Conservation (phyloP, 768 basidiomycete genomes). For the Mycena crocata region DNA sequence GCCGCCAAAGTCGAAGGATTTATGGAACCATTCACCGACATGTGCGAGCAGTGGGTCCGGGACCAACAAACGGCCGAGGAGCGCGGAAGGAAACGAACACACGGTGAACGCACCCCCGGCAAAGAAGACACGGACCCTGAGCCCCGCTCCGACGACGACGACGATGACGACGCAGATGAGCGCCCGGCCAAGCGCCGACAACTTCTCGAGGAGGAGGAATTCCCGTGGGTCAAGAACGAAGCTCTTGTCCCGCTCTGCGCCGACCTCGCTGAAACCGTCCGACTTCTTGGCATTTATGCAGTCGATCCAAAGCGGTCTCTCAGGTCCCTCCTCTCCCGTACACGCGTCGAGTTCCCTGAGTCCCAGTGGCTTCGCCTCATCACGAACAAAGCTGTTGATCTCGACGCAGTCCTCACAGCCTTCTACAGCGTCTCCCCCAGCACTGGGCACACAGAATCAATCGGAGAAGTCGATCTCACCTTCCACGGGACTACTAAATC, state of each 20-base stretch:
- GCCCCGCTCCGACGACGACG: neutral
- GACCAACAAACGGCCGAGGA: conserved; percentile 7
- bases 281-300: neutral
- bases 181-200: neutral
- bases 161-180: neutral
- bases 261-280: too few species aligned
- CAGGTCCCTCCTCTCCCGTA: neutral
- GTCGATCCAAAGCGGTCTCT: neutral
- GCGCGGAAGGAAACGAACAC: neutral
- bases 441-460: neutral
- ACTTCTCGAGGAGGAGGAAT: neutral
- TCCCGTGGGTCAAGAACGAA: neutral
- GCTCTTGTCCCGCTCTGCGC: too few species aligned
- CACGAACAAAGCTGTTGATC: neutral
- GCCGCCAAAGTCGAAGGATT: neutral
- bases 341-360: conserved; percentile 1
- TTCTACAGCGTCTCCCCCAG: neutral
- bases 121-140: neutral
- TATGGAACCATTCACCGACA: conserved; percentile 5
- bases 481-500: neutral
- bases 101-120: too few species aligned
- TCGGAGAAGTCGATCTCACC: neutral
- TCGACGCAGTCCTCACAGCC: neutral
- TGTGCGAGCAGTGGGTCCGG: conserved; percentile 13
- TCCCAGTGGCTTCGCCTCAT: conserved; percentile 10